Percentiles rank a stretch among this genome's conserved stretches.
phyloP scores from a whole-genome alignment of 345 rosid species.

The Chamaenerion angustifolium region DNA sequence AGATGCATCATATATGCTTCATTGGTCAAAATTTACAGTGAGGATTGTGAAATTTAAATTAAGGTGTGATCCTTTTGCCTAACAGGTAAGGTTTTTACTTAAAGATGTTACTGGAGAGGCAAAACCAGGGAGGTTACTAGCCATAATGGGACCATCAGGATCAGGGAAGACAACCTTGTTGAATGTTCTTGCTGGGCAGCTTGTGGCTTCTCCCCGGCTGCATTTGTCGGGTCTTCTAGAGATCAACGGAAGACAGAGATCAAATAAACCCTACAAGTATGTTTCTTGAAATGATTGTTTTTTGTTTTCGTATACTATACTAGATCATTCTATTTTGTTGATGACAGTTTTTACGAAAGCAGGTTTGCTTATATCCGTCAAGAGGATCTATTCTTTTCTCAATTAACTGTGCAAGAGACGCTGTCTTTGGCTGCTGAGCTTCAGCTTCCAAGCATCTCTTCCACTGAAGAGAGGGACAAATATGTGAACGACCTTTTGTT shows the following conservation, averaged over 20 bases:
- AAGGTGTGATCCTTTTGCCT: background rate
- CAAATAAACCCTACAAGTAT: constrained; percentile 61
- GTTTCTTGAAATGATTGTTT: background rate
- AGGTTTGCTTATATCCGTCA: constrained; percentile 90
- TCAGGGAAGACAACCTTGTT: constrained; percentile 97
- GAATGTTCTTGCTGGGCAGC: constrained; percentile 82
- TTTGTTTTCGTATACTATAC: constrained; percentile 1
- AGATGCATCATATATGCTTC: too few species aligned
- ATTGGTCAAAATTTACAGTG: too few species aligned
- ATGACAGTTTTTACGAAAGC: constrained; percentile 10
- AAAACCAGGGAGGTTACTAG: constrained; percentile 81
- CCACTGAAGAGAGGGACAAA: constrained; percentile 66
- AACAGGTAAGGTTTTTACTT: constrained; percentile 68
- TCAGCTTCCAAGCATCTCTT: constrained; percentile 60
- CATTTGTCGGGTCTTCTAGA: constrained; percentile 87
- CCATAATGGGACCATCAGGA: constrained; percentile 96
- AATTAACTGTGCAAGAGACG: constrained; percentile 88
- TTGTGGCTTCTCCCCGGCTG: constrained; percentile 45
- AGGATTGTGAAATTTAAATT: background rate
- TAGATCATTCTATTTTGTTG: constrained; percentile 8
- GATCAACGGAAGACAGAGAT: constrained; percentile 58
- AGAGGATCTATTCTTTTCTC: constrained; percentile 95
- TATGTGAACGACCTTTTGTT: constrained; percentile 66
- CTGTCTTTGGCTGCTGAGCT: constrained; percentile 87
- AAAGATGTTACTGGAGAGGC: constrained; percentile 87